These are phyloP conservation scores for Echites panduratus DNA, from an alignment of 257 asterid genomes.

Conservation along the genomic window DNA sequence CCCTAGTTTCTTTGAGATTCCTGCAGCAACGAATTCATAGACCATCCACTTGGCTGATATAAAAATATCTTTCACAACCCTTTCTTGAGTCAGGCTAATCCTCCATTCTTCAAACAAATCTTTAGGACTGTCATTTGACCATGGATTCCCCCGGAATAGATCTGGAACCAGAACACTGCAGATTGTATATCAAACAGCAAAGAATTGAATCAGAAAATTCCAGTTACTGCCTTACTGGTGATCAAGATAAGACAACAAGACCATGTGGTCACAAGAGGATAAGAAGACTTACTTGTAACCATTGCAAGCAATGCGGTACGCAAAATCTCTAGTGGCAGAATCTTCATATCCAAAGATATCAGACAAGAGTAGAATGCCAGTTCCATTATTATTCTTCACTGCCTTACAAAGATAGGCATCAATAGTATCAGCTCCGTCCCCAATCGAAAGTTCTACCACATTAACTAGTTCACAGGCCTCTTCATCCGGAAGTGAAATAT, in stretches of 20 bases:
- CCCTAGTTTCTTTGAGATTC: conserved; percentile 70
- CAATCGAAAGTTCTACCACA: conserved; percentile 55
- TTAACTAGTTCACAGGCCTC: conserved; percentile 77
- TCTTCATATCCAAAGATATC: conserved; percentile 72
- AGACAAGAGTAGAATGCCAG: conserved; percentile 71
- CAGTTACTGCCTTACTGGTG: neutral
- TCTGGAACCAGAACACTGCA: conserved; percentile 84
- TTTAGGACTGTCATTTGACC: conserved; percentile 51
- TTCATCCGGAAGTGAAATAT: conserved; percentile 34
- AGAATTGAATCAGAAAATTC: neutral
- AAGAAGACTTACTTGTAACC: conserved; percentile 62
- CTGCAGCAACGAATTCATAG: conserved; percentile 52
- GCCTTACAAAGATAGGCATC: conserved; percentile 58
- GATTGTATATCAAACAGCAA: conserved; percentile 2
- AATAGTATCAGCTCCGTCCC: conserved; percentile 39
- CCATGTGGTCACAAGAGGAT: neutral
- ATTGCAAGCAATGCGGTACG: conserved; percentile 75
- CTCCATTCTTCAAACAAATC: conserved; percentile 49
- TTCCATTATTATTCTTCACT: conserved; percentile 76
- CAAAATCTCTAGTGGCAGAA: conserved; percentile 67
- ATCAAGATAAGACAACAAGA: too few relatives aligned
- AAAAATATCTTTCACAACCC: conserved; percentile 36
- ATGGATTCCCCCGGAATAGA: conserved; percentile 61
- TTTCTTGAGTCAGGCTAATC: conserved; percentile 27
- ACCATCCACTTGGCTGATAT: conserved; percentile 62